Base-by-base conservation (phyloP, 106 monocot species). In the Acanthochlamys bracteata region DNA sequence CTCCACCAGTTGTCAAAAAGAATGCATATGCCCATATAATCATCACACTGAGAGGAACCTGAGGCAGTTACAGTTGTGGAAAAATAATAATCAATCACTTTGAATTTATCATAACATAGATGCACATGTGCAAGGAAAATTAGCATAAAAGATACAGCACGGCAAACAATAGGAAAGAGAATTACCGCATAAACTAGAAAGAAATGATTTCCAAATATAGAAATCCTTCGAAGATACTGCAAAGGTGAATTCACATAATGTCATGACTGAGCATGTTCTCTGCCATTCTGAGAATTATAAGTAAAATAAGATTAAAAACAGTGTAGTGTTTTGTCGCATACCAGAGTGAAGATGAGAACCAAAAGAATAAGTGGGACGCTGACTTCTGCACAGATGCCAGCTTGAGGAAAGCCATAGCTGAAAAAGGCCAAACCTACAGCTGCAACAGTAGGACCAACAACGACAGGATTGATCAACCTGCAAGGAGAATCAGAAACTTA, bases 351-450 rank as follows among this genome's bases (percentile, higher is more conserved):
- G 63, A 99, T 58, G 58, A 99, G 85, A 78, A 92, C 71, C 42
- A 99, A 79, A 25, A 89, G 3, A 62, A 99, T 83, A 56, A 79
- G 83, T 23, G 98, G 98, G 75, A 92, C 58, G 75, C 88, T 81
- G 57, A 99, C 86, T 82, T 79, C 98, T 59, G 81, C 79, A 67
- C 98, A 99, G 55, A 68, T 83, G 45, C 92, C 98, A 58, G 98
- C 92, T 82, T 99, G 92, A 59, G 92, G 98, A 67, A 99, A 99
- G 53, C 92, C 98, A 65, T 88, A 99, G 74, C 92, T 89, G 76
- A 99, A 99, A 79, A 85, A 92, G 39, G 88, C 74, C 67, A 99
- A 78, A 68, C 98, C 98, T 52, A 99, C 64, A 56, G 84, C 85
- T 61, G 98, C 89, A 57, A 92, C 73, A 39, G 98, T 89, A 19